Evolutionary conservation across 768 basidiomycete genomes (phyloP), one percentile per base, ranked within the genome.

Genomic region (Suillus subaureus): DNA sequence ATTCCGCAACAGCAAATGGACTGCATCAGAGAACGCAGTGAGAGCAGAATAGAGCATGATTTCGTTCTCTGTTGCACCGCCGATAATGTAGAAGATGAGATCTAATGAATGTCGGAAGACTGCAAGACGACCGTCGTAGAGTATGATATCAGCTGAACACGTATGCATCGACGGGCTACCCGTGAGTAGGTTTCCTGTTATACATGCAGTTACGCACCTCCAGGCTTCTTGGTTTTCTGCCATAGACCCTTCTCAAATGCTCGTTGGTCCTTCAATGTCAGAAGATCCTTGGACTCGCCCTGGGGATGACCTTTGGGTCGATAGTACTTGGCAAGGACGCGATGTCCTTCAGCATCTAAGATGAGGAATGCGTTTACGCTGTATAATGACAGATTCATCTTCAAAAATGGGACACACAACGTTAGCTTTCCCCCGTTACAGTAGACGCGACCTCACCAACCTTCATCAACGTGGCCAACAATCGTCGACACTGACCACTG

Each of bases 281-380:
- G 79, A 33, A 91, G 81, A 56, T 85, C 82, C 71, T 90, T 91
- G 65, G 81, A 78, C 78, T 92, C 81, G 78, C 87, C 83, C 49
- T 84, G 79, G 0, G 85, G 85, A 68, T 88, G 85, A 63, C 82
- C 83, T 73, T 90, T 83, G n/a, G 94, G 84, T 62, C 84, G 85
- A 75, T 97, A 99, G 82, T 99, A 99, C 77, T 99, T 99, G 37
- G 97, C 93, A 12, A 99, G 85, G 33, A 99, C 91, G 60, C 97
- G 92, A 73, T 94, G 90, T 26, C 96, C 96, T 71, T 98, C 96
- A n/a, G 89, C 83, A 83, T 99, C 97, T 71, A 98, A 89, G 73
- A 98, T 88, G 68, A 99, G 75, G 77, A 99, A 92, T 1, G 90
- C 94, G 55, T 90, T 86, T 65, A 96, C 82, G 71, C 90, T 90